Evolutionary conservation across 140 eudicot species (phyloP), one percentile per base, ranked within the genome.

Genomic region (Erigeron philadelphicus): DNA sequence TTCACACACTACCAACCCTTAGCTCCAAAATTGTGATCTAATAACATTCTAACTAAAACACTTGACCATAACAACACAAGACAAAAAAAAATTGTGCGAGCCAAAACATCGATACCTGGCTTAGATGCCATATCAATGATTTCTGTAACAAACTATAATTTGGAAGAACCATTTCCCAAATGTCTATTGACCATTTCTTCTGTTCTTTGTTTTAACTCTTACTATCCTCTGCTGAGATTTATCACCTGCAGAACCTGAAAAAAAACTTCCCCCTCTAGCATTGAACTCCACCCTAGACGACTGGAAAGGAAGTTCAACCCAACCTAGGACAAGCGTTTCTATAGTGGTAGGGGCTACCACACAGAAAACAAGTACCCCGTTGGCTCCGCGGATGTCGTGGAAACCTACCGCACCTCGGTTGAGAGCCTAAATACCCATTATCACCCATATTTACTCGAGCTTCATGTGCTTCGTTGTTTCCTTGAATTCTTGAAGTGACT

Each of bases 231-330:
- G 78, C 9, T 61, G 64, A 6, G 91, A 71, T 75, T 88, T 91
- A 48, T 90, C 96, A 23, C 95, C 96, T 7, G 84, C 85, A 5
- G 95, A 75, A 25, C 98, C 98, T 78, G 89, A 71, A 3, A 96
- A 92, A 72, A 92, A 90, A 71, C 95, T 85, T 15, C 82, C 81
- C 8, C 92, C 95, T 44, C 89, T 95, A 48, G 75, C 84, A 70
- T 75, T 80, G 52, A 84, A 83, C 71, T 89, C 96, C 8, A 79
- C 66, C 60, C 85, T 75, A 1, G 95, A 84, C n/a, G 82, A 78
- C 74, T 78, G 82, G 38, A 78, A 78, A 21, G 78, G 82, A 23
- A 72, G 72, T 66, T 64, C n/a, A n/a, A n/a, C n/a, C 38, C 38
- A 2, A 2, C 3, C 38, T 31, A 31, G 38, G 38, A 31, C 38